Conservation (phyloP, 1,284 basidiomycete genomes). For the Cerrena zonata region DNA sequence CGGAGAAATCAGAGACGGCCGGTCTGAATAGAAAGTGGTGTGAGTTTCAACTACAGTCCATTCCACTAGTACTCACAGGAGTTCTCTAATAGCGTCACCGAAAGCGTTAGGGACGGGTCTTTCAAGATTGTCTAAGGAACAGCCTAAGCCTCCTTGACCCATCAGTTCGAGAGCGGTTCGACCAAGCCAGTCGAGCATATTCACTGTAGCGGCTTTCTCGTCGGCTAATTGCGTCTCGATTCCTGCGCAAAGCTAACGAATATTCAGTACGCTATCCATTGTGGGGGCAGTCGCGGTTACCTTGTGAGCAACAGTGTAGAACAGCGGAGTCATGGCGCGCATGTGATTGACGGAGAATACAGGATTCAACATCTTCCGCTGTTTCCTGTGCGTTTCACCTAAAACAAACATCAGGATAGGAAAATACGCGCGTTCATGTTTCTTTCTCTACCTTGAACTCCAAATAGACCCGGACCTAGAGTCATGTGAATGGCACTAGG, state of each 20-base stretch:
- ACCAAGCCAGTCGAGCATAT: slow-evolving; percentile 32
- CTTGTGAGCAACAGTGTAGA: slow-evolving; percentile 27
- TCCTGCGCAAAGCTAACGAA: slow-evolving; percentile 7
- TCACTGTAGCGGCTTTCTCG: slow-evolving; percentile 15
- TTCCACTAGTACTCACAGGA: slow-evolving; percentile 13
- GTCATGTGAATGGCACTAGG: slow-evolving; percentile 2
- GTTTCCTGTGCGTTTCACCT: slow-evolving; percentile 1
- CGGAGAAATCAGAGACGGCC: slow-evolving; percentile 14
- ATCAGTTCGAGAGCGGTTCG: slow-evolving; percentile 36
- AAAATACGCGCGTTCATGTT: background rate
- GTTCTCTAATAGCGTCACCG: slow-evolving; percentile 18
- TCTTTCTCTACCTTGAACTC: slow-evolving; percentile 1
- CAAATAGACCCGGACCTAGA: slow-evolving; percentile 7
- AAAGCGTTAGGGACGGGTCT: slow-evolving; percentile 22
- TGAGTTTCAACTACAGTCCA: background rate
- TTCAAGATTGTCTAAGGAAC: slow-evolving; percentile 32
- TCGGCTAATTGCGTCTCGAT: slow-evolving; percentile 16
- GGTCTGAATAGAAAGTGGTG: slow-evolving; percentile 13
- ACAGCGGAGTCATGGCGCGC: slow-evolving; percentile 28
- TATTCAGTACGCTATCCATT: background rate
- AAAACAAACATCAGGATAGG: background rate
- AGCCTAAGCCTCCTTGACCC: slow-evolving; percentile 33
- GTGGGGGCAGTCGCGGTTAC: slow-evolving; percentile 13
- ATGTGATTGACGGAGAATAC: slow-evolving; percentile 25
- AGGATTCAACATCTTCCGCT: too few species aligned